phyloP scores from a whole-genome alignment of 2,329 filamentous ascomycete species.

The Tolypocladium tundrense region DNA sequence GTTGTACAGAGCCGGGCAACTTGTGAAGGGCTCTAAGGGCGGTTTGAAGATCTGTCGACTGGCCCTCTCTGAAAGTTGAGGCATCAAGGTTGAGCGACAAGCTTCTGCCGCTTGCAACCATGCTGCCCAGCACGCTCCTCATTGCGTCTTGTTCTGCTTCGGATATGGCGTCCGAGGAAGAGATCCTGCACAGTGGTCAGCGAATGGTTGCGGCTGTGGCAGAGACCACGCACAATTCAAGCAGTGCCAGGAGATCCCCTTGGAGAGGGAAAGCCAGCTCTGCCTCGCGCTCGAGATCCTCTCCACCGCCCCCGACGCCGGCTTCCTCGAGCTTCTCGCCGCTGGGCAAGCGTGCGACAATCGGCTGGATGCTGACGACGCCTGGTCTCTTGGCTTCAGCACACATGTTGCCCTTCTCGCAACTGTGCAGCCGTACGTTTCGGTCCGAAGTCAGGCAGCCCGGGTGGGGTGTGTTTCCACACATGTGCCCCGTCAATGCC shows the following conservation, averaged over 20 bases:
- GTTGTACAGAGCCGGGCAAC: background rate
- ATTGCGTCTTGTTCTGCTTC: slow-evolving; percentile 5
- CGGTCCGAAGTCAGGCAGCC: slow-evolving; percentile 63
- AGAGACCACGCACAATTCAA: slow-evolving; percentile 17
- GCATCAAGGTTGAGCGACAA: slow-evolving; percentile 15
- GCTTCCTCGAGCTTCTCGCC: slow-evolving; percentile 60
- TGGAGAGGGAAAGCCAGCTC: slow-evolving; percentile 53
- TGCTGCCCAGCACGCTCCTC: slow-evolving; percentile 4
- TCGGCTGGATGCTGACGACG: slow-evolving; percentile 67
- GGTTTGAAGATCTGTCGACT: slow-evolving; percentile 6
- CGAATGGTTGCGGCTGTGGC: background rate
- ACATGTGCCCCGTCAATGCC: slow-evolving; percentile 60
- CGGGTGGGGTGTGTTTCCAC: slow-evolving; percentile 58
- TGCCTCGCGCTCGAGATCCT: slow-evolving; percentile 58
- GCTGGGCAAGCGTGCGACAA: slow-evolving; percentile 53
- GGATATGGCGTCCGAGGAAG: slow-evolving; percentile 4
- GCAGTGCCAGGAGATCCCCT: slow-evolving; percentile 40
- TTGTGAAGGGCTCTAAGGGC: background rate
- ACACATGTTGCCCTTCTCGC: slow-evolving; percentile 63
- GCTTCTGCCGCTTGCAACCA: slow-evolving; percentile 12
- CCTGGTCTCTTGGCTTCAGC: slow-evolving; percentile 31
- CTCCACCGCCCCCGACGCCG: slow-evolving; percentile 69
- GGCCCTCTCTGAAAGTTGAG: slow-evolving; percentile 6
- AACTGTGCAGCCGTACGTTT: slow-evolving; percentile 68
- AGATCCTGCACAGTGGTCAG: slow-evolving; percentile 9